A percentile compares a stretch with the other conserved stretches of the same genome.
Evolutionary conservation across 768 basidiomycete species (phyloP).

Genomic region (Lentinula lateritia): DNA sequence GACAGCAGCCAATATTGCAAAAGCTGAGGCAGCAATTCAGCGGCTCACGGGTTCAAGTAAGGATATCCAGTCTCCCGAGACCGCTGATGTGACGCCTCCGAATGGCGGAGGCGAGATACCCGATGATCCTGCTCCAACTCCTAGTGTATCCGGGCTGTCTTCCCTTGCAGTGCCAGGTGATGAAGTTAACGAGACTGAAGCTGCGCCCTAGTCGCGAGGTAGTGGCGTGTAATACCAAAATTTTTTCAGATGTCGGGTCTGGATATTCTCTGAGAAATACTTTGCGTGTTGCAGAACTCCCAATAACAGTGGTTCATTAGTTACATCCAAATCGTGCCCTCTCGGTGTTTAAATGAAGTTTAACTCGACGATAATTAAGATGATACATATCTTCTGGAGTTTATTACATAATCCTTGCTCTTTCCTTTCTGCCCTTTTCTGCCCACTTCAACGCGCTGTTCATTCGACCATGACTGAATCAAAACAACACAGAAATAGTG

Average conservation of each 20-base stretch:
- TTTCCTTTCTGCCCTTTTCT: too few relatives aligned
- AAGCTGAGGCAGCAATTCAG: slow-evolving; percentile 72
- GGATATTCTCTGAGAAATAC: background rate
- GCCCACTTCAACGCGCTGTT: background rate
- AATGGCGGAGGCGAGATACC: slow-evolving; percentile 35
- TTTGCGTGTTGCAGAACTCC: background rate
- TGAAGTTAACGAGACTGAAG: slow-evolving; percentile 29
- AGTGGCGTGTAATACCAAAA: background rate
- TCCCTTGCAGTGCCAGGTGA: slow-evolving; percentile 29
- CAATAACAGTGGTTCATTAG: too few relatives aligned
- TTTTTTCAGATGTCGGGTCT: background rate
- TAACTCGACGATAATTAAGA: too few relatives aligned
- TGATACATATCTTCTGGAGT: too few relatives aligned
- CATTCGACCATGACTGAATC: background rate
- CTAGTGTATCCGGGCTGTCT: slow-evolving; percentile 25
- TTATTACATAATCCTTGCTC: too few relatives aligned
- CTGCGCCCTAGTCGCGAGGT: slow-evolving; percentile 14
- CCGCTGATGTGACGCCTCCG: slow-evolving; percentile 28
- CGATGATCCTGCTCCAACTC: slow-evolving; percentile 39
- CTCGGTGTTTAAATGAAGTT: too few relatives aligned
- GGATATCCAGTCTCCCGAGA: slow-evolving; percentile 25
- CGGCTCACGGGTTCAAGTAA: slow-evolving; percentile 45
- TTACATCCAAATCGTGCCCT: too few relatives aligned
- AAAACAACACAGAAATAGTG: background rate
- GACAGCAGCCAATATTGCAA: slow-evolving; percentile 74